A percentile compares a stretch with the other conserved stretches of the same genome.
Conservation (phyloP, 768 basidiomycete genomes). For the Mycena kentingensis region DNA sequence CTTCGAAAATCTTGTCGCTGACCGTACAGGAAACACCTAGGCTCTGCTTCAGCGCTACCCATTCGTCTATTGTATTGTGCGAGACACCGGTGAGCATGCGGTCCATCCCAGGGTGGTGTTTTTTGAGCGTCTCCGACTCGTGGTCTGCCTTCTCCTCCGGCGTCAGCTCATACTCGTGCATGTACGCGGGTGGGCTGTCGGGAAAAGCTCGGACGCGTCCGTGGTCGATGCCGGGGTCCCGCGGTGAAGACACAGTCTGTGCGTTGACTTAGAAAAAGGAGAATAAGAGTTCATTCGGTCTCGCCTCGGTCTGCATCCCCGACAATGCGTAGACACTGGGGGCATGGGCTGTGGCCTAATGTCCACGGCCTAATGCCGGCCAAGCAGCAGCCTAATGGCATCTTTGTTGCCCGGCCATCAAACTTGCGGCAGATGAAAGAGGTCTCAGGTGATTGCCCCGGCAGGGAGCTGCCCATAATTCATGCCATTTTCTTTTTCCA, state of each 20-base stretch:
- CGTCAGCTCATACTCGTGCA: constrained; percentile 56
- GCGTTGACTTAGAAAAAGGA: constrained; percentile 52
- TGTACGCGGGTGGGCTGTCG: constrained; percentile 78
- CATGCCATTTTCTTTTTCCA: no score
- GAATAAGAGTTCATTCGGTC: no score
- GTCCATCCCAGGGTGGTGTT: constrained; percentile 68
- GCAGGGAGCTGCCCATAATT: no score
- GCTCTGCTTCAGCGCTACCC: constrained; percentile 78
- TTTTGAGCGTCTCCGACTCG: constrained; percentile 61
- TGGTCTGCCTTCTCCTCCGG: constrained; percentile 50
- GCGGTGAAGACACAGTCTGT: constrained; percentile 54
- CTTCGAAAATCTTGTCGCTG: constrained; percentile 71
- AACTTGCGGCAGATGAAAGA: no score
- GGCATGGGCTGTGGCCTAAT: no score
- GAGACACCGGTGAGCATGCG: constrained; percentile 58
- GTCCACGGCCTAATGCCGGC: no score
- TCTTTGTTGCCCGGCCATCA: no score
- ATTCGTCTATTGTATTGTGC: constrained; percentile 69
- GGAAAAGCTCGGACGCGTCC: constrained; percentile 36
- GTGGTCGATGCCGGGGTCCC: constrained; percentile 46
- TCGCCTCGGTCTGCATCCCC: constrained; percentile 66
- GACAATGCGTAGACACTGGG: constrained; percentile 43
- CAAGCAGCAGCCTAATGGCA: no score
- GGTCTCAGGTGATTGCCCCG: no score
- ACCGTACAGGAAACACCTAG: constrained; percentile 76